Conservation (phyloP, 345 rosid species). For the Lenwebbia sp. region DNA sequence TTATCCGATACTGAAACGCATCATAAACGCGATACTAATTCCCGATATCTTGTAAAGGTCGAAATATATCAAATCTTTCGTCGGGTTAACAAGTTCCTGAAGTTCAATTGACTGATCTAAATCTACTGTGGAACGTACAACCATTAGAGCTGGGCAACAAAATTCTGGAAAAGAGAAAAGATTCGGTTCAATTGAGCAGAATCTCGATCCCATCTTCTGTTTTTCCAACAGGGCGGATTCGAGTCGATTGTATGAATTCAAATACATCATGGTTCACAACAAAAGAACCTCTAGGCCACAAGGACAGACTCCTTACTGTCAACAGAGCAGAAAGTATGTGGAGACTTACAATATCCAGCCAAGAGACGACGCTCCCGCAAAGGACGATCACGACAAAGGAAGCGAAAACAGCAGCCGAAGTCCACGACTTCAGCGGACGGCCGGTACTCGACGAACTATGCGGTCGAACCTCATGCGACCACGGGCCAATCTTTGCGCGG, state of each 20-base stretch:
- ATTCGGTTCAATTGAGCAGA: neutral
- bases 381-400: neutral
- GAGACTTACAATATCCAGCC: neutral
- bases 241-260: neutral
- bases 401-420: neutral
- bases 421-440: neutral
- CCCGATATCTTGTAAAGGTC: neutral
- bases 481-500: neutral
- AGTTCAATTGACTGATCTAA: neutral
- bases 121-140: neutral
- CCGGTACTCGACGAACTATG: neutral
- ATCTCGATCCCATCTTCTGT: neutral
- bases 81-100: neutral
- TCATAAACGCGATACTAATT: too few relatives aligned
- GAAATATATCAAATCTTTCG: neutral
- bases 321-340: neutral
- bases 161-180: neutral
- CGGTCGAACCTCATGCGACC: neutral
- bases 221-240: neutral
- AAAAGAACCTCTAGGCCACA: neutral
- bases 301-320: neutral
- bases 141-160: neutral
- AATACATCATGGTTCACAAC: neutral
- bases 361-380: neutral
- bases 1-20: neutral